phyloP scores from a whole-genome alignment of 208 protist species.

The Trypanosoma congolense region DNA sequence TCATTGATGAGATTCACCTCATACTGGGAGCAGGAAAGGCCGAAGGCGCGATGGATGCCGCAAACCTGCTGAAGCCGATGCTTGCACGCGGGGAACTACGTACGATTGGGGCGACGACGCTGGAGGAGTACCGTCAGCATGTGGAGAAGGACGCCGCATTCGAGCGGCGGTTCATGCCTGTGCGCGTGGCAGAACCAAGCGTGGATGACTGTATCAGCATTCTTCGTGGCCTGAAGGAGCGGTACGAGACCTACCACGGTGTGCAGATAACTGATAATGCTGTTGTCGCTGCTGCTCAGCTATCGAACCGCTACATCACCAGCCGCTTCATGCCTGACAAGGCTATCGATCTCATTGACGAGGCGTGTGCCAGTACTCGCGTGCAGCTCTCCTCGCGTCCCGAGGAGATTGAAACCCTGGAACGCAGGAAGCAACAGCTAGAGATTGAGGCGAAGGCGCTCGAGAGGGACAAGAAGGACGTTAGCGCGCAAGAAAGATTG shows the following conservation, averaged over 20 bases:
- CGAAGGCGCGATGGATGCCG: conserved; percentile 95
- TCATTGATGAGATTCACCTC: conserved; percentile 99
- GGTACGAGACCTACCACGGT: conserved; percentile 92
- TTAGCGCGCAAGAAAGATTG: conserved; percentile 53
- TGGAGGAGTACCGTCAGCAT: conserved; percentile 96
- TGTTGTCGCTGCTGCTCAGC: conserved; percentile 81
- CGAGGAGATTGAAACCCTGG: conserved; percentile 92
- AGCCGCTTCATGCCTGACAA: conserved; percentile 98
- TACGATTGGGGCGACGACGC: conserved; percentile 96
- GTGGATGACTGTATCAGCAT: conserved; percentile 98
- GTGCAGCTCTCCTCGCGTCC: conserved; percentile 95
- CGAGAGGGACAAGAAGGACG: conserved; percentile 89
- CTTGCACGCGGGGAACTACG: conserved; percentile 95
- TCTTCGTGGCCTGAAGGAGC: conserved; percentile 93
- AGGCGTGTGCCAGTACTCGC: conserved; percentile 90
- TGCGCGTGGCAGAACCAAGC: conserved; percentile 94
- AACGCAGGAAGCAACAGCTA: conserved; percentile 86
- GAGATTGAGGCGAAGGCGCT: conserved; percentile 92
- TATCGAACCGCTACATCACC: conserved; percentile 95
- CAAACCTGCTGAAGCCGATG: conserved; percentile 98
- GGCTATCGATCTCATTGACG: conserved; percentile 98
- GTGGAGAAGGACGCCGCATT: conserved; percentile 98
- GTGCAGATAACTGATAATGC: conserved; percentile 87
- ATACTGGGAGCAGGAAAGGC: conserved; percentile 95
- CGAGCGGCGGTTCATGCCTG: conserved; percentile 97